Conservation (phyloP, 2,329 filamentous ascomycete species). For the Pezicula neosporulosa region DNA sequence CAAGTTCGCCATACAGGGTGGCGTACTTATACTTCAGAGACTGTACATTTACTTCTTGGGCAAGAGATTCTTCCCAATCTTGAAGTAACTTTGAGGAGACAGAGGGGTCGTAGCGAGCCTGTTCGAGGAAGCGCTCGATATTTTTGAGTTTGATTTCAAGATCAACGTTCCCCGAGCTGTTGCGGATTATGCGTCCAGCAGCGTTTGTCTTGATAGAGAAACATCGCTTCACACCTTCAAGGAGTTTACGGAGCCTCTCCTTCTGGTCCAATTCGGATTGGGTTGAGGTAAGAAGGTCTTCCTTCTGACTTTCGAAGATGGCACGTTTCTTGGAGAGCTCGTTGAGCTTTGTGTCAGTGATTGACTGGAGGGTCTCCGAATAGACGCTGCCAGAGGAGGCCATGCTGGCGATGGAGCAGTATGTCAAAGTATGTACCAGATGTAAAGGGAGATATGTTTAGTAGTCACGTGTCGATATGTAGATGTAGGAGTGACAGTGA, state of each 20-base stretch:
- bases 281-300: constrained; percentile 31
- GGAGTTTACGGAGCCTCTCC: constrained; percentile 31
- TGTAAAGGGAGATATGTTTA: too few relatives aligned
- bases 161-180: constrained; percentile 10
- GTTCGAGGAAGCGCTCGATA: constrained; percentile 47
- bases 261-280: constrained; percentile 27
- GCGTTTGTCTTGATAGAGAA: constrained; percentile 22
- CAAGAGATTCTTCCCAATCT: constrained; percentile 44
- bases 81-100: constrained; percentile 42
- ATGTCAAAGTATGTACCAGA: too few relatives aligned
- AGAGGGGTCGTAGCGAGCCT: constrained; percentile 49
- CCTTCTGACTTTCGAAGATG: constrained; percentile 44
- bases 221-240: constrained; percentile 24
- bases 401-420: constrained; percentile 20
- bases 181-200: constrained; percentile 10
- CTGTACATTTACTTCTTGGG: constrained; percentile 43
- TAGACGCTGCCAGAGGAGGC: constrained; percentile 34
- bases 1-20: constrained; percentile 50
- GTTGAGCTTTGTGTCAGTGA: constrained; percentile 53
- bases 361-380: constrained; percentile 50
- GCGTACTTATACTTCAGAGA: constrained; percentile 53
- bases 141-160: constrained; percentile 31
- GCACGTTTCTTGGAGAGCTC: constrained; percentile 50
- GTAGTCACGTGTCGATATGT: too few relatives aligned
- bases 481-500: too few relatives aligned